Evolutionary conservation across 139 green algal genomes (phyloP), one percentile per base, ranked within the genome.

Genomic region (Chlamydomonas sp.): DNA sequence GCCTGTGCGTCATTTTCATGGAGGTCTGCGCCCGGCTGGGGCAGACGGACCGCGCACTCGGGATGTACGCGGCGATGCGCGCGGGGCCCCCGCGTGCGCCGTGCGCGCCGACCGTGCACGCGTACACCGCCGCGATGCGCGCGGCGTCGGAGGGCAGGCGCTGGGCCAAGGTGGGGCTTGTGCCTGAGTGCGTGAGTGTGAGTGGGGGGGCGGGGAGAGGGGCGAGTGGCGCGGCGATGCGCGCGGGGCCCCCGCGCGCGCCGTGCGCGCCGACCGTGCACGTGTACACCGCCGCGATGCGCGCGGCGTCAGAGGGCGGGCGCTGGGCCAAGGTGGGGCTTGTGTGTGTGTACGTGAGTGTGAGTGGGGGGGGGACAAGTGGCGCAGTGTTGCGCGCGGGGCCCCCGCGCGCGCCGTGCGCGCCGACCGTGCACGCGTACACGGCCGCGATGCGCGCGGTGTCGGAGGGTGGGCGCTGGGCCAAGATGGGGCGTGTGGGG

Each of bases 81-180:
- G 74, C 69, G 1, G 82, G 76, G 5, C 70, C 73, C 39, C 22
- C 76, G 30, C 4, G 37, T 69, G 80, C 54, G 57, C 72, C 71
- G 35, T 78, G 93, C 77, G 79, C 77, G 5, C 90, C 87, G 39
- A 86, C 81, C 1, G 88, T 95, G 43, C 89, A 96, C 58, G 83
- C 85, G 29, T 95, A 90, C 83, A 95, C 89, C 20, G 88, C 88
- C 1, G 88, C 90, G 28, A 96, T 96, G 87, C 76, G 88, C 1
- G 90, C 90, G 4, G 90, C 89, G 5, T 84, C 86, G 0, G 87
- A 94, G 74, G 88, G 89, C 8, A 83, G 84, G 13, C 48, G 69
- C 31, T 90, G 83, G 83, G 59, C 76, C 50, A n/a, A n/a, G n/a
- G n/a, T n/a, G n/a, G n/a, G n/a, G n/a, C n/a, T n/a, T n/a, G n/a